Base-by-base conservation (phyloP, 2,329 filamentous ascomycete genomes). In the Pseudogymnoascus sp. region DNA sequence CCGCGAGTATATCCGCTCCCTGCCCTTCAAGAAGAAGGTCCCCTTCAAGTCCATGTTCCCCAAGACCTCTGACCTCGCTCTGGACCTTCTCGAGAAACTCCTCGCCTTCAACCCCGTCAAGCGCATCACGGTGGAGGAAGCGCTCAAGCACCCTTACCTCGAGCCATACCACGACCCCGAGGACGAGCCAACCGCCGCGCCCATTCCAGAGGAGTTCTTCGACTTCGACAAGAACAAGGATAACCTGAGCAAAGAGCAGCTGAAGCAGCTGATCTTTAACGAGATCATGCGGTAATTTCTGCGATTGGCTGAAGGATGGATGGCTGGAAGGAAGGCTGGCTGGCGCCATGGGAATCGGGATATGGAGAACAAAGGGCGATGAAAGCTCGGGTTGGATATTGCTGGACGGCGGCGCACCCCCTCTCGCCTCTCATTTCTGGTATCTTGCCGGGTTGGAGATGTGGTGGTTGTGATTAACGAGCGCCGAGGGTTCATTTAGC, bases 211-310 rank as follows among this genome's bases (percentile, higher is more conserved):
- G 76, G 93, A 96, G 76, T 99, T 99, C 82, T 99, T 99, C 76
- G 95, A 99, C 78, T 99, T 99, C 77, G 95, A 99, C 79, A 97
- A 97, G 84, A 96, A 97, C 83, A 99, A 99, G 86, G 95, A 99
- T 77, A 95, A 89, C 72, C 79, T 99, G 73, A 97, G 90, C 81
- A 99, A 99, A 80, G 95, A 99, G 80, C 92, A 99, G 79, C 79
- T 99, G 76, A 97, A 97, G 82, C 84, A 95, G 73, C 82, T 99
- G 75, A 99, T 99, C 77, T 99, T 93, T 79, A 87, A 97, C 76
- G 95, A 99, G 80, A 97, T 97, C 72, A 97, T 74, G 73, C 65
- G 73, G 68, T 74, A 74, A 24, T 37, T 60, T 37, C 1, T 31
- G 26, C 8, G 26, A 2, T 26, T 47, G 42, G 10, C 44, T 47